These are phyloP conservation scores for Penicillium sp. DNA, from an alignment of 2,329 filamentous ascomycete species.

Conservation along the genomic window DNA sequence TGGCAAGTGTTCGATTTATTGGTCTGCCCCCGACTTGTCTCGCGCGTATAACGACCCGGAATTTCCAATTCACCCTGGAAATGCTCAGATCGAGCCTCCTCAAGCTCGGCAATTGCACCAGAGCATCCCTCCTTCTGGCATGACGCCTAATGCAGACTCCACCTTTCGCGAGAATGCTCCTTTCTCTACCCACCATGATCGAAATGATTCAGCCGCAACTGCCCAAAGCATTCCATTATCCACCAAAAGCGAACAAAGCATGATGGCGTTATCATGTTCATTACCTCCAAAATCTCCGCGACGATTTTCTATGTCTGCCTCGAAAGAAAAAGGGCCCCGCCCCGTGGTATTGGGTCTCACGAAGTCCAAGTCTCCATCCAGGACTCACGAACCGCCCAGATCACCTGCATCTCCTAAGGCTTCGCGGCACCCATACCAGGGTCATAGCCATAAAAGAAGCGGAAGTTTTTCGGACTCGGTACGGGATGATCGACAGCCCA, in stretches of 20 bases:
- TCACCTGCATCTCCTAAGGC: slow-evolving; percentile 30
- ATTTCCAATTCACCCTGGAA: slow-evolving; percentile 71
- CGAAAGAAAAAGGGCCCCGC: slow-evolving; percentile 40
- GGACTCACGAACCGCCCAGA: slow-evolving; percentile 23
- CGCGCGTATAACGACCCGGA: slow-evolving; percentile 59
- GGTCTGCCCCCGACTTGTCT: slow-evolving; percentile 72
- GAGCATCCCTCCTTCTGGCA: slow-evolving; percentile 1
- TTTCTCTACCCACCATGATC: slow-evolving; percentile 29
- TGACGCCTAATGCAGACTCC: slow-evolving; percentile 7
- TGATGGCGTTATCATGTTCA: slow-evolving; percentile 61
- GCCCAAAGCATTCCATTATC: slow-evolving; percentile 38
- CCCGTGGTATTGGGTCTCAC: slow-evolving; percentile 41
- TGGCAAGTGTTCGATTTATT: slow-evolving; percentile 82
- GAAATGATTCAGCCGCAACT: slow-evolving; percentile 39
- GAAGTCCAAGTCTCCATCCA: slow-evolving; percentile 30
- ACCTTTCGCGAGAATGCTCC: slow-evolving; percentile 19
- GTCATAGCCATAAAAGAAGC: slow-evolving; percentile 72
- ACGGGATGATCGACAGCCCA: slow-evolving; percentile 62
- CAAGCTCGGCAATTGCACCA: slow-evolving; percentile 21
- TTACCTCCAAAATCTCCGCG: slow-evolving; percentile 52
- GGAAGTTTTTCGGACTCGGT: slow-evolving; percentile 85
- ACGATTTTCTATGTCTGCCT: slow-evolving; percentile 33
- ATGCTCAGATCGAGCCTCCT: slow-evolving; percentile 60
- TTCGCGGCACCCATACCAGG: slow-evolving; percentile 50
- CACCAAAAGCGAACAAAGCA: slow-evolving; percentile 50